Percentiles rank a stretch among this genome's conserved stretches.
Evolutionary conservation across 371 early-diverging fungal genomes (phyloP).

Genomic region (Mucor lusitanicus): DNA sequence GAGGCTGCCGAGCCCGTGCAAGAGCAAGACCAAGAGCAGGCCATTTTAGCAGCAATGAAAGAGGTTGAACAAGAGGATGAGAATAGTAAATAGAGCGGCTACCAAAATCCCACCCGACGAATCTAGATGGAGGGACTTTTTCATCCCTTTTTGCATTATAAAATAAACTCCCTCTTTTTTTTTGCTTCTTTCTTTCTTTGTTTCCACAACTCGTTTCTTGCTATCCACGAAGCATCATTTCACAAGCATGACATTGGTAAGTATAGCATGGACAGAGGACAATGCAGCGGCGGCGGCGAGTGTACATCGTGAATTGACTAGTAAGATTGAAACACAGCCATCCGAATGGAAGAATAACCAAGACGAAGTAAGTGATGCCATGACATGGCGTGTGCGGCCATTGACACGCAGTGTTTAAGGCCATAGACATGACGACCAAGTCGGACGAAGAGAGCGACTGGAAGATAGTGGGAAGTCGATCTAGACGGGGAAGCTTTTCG

Average conservation of each 20-base stretch:
- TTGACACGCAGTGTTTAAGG: background rate
- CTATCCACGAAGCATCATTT: background rate
- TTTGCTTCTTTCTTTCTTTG: background rate
- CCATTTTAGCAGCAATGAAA: constrained; percentile 15
- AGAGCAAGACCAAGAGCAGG: constrained; percentile 5
- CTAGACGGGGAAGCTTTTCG: constrained; percentile 23
- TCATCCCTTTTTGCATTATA: background rate
- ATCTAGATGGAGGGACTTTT: constrained; percentile 5
- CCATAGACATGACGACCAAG: constrained; percentile 6
- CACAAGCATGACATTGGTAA: constrained; percentile 9
- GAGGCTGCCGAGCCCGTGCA: background rate
- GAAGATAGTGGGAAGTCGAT: constrained; percentile 30
- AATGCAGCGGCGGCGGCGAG: background rate
- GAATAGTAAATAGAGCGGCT: constrained; percentile 8
- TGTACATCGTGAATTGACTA: no score
- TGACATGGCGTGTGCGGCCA: background rate
- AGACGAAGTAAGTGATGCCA: constrained; percentile 5
- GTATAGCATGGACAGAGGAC: background rate
- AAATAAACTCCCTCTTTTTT: background rate
- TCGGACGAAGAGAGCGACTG: constrained; percentile 10
- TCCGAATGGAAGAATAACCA: constrained; percentile 10
- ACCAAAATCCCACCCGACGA: constrained; percentile 8
- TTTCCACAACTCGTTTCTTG: background rate
- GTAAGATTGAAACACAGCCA: background rate
- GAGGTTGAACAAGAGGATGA: constrained; percentile 12